Conservation (phyloP, 2,329 filamentous ascomycete species). For the Phyllosticta citrichinensis region DNA sequence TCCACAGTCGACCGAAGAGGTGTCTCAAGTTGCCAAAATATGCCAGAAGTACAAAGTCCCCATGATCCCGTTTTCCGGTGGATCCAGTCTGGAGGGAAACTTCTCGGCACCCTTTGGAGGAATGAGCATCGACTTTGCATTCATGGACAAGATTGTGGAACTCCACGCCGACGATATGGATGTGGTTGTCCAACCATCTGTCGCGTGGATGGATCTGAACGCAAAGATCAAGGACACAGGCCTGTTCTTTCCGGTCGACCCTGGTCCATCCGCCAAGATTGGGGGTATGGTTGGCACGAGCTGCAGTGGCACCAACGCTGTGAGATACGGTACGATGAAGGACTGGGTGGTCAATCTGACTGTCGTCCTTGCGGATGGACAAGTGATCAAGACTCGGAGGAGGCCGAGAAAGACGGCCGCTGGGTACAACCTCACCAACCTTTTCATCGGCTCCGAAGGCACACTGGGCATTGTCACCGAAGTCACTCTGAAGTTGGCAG, state of each 20-base stretch:
- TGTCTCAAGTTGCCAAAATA: conserved; percentile 54
- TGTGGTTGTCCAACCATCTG: conserved; percentile 79
- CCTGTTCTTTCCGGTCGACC: conserved; percentile 86
- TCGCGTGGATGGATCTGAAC: conserved; percentile 89
- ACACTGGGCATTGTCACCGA: conserved; percentile 75
- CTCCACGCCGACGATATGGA: conserved; percentile 87
- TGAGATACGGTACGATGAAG: conserved; percentile 77
- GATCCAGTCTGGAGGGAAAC: conserved; percentile 79
- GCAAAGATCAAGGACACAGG: conserved; percentile 61
- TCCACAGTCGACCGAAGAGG: conserved; percentile 54
- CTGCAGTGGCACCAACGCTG: conserved; percentile 63
- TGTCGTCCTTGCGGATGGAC: conserved; percentile 69
- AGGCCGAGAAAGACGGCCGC: conserved; percentile 70
- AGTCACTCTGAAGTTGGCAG: conserved; percentile 68
- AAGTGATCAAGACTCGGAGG: conserved; percentile 66
- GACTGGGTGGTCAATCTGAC: conserved; percentile 80
- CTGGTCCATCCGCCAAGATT: conserved; percentile 65
- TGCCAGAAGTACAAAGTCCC: conserved; percentile 74
- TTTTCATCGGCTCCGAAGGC: conserved; percentile 75
- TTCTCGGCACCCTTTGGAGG: conserved; percentile 81
- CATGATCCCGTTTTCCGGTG: conserved; percentile 76
- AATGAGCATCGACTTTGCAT: conserved; percentile 78
- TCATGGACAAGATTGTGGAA: conserved; percentile 73
- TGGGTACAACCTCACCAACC: conserved; percentile 70
- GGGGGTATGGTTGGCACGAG: conserved; percentile 78